Conservation (phyloP, 2,329 filamentous ascomycete species). For the Trichoderma sp. region DNA sequence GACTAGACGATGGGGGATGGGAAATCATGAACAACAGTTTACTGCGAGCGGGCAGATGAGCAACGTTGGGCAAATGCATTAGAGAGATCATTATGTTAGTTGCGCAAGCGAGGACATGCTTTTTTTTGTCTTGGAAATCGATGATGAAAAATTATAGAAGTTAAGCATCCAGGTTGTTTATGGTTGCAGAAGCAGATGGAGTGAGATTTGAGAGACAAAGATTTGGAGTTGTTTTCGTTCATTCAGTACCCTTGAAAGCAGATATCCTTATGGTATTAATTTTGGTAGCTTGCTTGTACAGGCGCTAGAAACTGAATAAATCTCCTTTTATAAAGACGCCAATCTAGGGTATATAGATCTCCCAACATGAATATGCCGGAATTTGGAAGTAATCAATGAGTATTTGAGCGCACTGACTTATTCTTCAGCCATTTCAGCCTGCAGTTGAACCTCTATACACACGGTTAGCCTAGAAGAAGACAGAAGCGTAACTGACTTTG, state of each 20-base stretch:
- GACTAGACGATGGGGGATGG: slow-evolving; percentile 46
- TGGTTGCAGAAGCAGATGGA: background rate
- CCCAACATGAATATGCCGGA: background rate
- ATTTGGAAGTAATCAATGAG: background rate
- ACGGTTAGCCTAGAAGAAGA: background rate
- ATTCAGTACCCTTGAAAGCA: background rate
- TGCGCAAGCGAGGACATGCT: background rate
- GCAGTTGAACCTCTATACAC: slow-evolving; percentile 48
- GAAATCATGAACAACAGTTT: background rate
- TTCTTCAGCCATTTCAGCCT: slow-evolving; percentile 49
- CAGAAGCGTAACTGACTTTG: background rate
- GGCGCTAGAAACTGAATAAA: background rate
- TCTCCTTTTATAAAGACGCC: background rate
- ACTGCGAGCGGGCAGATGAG: background rate
- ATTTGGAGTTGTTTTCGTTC: background rate
- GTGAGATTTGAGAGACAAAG: background rate
- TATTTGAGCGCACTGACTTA: slow-evolving; percentile 21
- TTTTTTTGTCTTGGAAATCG: background rate
- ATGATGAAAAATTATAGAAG: background rate
- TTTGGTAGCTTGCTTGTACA: background rate
- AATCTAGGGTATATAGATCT: background rate
- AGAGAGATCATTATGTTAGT: background rate
- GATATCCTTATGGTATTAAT: background rate
- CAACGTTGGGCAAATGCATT: background rate
- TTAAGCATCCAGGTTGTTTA: background rate